Base-by-base conservation (phyloP, 2,329 filamentous ascomycete species). In the Fusarium chlamydosporum region DNA sequence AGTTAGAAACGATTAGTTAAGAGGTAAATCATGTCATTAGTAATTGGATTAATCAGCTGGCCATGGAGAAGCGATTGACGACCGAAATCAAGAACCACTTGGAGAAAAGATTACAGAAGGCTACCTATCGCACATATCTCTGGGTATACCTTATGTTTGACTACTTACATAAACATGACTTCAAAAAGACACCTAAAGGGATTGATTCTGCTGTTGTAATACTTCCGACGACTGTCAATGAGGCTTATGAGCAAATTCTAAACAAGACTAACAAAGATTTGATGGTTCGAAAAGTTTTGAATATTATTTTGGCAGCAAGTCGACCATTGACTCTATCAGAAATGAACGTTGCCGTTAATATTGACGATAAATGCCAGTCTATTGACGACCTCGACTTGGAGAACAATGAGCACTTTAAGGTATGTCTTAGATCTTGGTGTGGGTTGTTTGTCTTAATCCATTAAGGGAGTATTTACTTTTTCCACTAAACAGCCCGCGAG, bases 121-220 rank as follows among this genome's bases (percentile, higher is more conserved):
- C 56, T 27, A 31, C 62, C 1, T 68, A 81, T 38, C 76, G 78
- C 12, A 81, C 78, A 0, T 81, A 80, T 51, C 77, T 82, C 16
- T 81, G 76, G 79, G 67, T 79, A 6, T 71, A 78, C 38, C 73
- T 81, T 53, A 70, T 80, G 2, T 77, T 80, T 13, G 67, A 79
- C 15, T 70, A 76, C 50, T 58, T 81, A 13, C 23, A 72, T 43
- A 56, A 45, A 15, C 33, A 55, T 7, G 27, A 26, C 42, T 72
- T 77, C 26, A 75, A 73, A 35, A 73, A 65, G 40, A 73, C 57
- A 20, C 10, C 26, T 1, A 67, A 59, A 33, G 72, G 64, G 6
- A 38, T 76, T 18, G 41, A 71, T 11, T 35, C 35, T 7, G 26
- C 62, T 11, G 61, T 76, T 61, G 50, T 51, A 23, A 61, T 57